Evolutionary conservation across 75 land plant species (phyloP).

Genomic region (Gnetum montanum): DNA sequence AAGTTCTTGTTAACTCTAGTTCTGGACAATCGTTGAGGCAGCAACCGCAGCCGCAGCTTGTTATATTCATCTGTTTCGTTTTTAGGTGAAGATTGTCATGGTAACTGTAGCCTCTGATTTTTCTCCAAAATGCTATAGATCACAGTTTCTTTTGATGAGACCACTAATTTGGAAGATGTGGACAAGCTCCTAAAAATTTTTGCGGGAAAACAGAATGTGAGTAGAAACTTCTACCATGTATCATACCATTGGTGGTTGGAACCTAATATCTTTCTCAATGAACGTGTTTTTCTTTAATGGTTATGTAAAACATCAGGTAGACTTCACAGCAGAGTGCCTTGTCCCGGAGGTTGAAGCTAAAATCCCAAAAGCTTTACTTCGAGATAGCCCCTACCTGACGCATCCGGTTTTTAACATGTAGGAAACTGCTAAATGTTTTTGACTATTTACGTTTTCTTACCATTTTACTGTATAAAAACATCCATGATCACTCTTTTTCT

Average conservation of each 20-base stretch:
- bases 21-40: neutral
- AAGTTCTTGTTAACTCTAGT: constrained; percentile 18
- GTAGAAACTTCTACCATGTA: constrained; percentile 8
- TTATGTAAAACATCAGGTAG: constrained; percentile 65
- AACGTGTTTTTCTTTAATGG: neutral
- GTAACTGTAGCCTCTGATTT: constrained; percentile 48
- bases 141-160: constrained; percentile 93
- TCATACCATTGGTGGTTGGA: neutral
- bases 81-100: no score
- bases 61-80: no score
- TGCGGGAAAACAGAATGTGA: constrained; percentile 68
- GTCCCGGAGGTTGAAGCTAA: constrained; percentile 47
- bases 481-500: neutral
- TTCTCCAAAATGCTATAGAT: constrained; percentile 31
- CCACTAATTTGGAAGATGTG: constrained; percentile 92
- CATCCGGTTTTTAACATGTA: constrained; percentile 95
- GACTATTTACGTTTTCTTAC: no score
- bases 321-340: constrained; percentile 77
- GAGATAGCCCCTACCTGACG: constrained; percentile 77
- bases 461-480: no score
- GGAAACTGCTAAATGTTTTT: no score
- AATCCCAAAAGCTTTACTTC: constrained; percentile 58
- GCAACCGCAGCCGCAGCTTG: no score
- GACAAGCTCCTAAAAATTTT: constrained; percentile 75
- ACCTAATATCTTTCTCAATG: neutral